phyloP scores from a whole-genome alignment of 148 eudicot species.

The Pouteria glomerata region DNA sequence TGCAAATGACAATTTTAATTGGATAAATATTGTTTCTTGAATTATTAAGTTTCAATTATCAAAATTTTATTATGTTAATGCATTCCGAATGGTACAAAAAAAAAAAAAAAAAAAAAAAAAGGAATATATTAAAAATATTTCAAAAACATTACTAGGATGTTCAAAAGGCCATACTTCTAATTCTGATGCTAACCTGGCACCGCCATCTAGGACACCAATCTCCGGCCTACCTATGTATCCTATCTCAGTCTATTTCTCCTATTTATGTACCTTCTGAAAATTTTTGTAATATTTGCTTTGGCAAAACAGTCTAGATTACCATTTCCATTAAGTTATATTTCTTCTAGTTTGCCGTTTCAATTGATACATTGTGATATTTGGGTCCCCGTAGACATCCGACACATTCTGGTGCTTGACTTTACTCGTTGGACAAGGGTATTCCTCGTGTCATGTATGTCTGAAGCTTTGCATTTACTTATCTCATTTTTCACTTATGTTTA shows the following conservation, averaged over 20 bases:
- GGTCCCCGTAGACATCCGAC: background rate
- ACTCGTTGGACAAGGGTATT: background rate
- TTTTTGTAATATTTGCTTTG: background rate
- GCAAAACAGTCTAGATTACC: background rate
- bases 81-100: too few species aligned
- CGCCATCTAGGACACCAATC: background rate
- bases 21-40: too few species aligned
- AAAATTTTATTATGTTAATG: too few species aligned
- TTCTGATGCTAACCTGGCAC: background rate
- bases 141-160: too few species aligned
- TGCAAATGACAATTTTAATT: too few species aligned
- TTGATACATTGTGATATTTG: background rate
- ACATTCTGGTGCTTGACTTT: background rate
- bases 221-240: too few species aligned
- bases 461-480: background rate
- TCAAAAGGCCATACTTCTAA: background rate
- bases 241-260: background rate
- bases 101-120: too few species aligned
- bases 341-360: background rate
- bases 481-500: background rate
- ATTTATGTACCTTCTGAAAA: background rate
- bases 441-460: background rate
- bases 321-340: background rate
- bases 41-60: too few species aligned
- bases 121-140: too few species aligned